Conservation (phyloP, 2,329 filamentous ascomycete genomes). For the Zymoseptoria ardabiliae region DNA sequence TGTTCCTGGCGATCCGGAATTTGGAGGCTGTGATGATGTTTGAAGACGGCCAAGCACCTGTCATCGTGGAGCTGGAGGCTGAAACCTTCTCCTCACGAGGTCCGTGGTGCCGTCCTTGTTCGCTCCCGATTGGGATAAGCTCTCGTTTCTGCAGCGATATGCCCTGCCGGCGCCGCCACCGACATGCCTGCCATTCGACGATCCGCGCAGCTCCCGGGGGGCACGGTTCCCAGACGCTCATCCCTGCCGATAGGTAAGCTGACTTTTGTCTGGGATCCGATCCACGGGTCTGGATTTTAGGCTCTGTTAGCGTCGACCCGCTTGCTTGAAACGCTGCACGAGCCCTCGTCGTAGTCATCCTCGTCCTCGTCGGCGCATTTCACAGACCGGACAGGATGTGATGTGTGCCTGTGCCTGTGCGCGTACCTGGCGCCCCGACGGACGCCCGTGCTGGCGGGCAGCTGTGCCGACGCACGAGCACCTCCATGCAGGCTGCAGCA, state of each 20-base stretch:
- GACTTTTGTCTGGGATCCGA: not conserved
- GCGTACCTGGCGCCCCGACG: too few relatives aligned
- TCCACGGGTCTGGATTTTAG: constrained; percentile 2
- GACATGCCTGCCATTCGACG: not conserved
- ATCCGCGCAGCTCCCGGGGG: not conserved
- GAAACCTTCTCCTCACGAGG: not conserved
- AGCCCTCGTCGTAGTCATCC: constrained; percentile 14
- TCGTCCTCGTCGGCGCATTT: constrained; percentile 6
- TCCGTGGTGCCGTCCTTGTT: not conserved
- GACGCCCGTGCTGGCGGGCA: not conserved
- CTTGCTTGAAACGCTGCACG: constrained; percentile 16
- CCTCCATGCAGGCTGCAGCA: too few relatives aligned
- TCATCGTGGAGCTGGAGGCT: not conserved
- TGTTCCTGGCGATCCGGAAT: constrained; percentile 13
- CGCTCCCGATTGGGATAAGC: not conserved
- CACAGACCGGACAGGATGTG: too few relatives aligned
- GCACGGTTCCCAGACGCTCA: not conserved
- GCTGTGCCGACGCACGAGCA: constrained; percentile 1
- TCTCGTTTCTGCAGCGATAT: constrained; percentile 6
- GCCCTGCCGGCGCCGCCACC: constrained; percentile 10
- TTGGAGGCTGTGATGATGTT: not conserved
- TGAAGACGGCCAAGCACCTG: not conserved
- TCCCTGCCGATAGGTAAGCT: not conserved
- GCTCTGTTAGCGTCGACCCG: constrained; percentile 13
- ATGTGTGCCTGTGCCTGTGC: too few relatives aligned